Evolutionary conservation across 2,329 filamentous ascomycete species (phyloP).

Genomic region (Penicillium sp.): DNA sequence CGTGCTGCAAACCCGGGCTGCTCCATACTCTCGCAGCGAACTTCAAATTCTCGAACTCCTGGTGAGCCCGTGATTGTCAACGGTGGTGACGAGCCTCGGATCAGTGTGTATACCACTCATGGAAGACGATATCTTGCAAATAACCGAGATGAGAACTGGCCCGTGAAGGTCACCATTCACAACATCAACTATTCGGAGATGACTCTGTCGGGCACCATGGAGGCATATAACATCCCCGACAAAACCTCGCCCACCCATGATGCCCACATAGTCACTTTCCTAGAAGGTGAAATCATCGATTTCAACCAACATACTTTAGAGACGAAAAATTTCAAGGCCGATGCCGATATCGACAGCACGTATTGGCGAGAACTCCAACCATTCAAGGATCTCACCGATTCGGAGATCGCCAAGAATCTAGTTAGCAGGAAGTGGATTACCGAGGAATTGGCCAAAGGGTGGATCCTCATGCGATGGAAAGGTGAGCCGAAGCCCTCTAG

Average conservation of each 20-base stretch:
- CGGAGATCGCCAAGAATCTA: slow-evolving; percentile 49
- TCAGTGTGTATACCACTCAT: slow-evolving; percentile 42
- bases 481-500: slow-evolving; percentile 34
- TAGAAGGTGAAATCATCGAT: slow-evolving; percentile 72
- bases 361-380: slow-evolving; percentile 56
- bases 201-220: slow-evolving; percentile 70
- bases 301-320: slow-evolving; percentile 56
- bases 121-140: slow-evolving; percentile 43
- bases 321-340: slow-evolving; percentile 53
- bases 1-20: slow-evolving; percentile 52
- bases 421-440: slow-evolving; percentile 51
- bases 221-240: slow-evolving; percentile 69
- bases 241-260: slow-evolving; percentile 48
- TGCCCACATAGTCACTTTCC: slow-evolving; percentile 65
- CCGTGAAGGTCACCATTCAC: slow-evolving; percentile 69
- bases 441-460: slow-evolving; percentile 46
- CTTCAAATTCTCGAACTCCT: slow-evolving; percentile 28
- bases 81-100: slow-evolving; percentile 36
- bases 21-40: slow-evolving; percentile 36
- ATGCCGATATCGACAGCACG: slow-evolving; percentile 50
- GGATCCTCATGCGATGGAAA: slow-evolving; percentile 59
- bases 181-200: slow-evolving; percentile 63
- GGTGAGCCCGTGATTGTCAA: slow-evolving; percentile 42
- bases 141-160: slow-evolving; percentile 63
- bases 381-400: slow-evolving; percentile 50